These are phyloP conservation scores for Talaromyces adpressus DNA, from an alignment of 495 filamentous ascomycete species.

Conservation along the genomic window DNA sequence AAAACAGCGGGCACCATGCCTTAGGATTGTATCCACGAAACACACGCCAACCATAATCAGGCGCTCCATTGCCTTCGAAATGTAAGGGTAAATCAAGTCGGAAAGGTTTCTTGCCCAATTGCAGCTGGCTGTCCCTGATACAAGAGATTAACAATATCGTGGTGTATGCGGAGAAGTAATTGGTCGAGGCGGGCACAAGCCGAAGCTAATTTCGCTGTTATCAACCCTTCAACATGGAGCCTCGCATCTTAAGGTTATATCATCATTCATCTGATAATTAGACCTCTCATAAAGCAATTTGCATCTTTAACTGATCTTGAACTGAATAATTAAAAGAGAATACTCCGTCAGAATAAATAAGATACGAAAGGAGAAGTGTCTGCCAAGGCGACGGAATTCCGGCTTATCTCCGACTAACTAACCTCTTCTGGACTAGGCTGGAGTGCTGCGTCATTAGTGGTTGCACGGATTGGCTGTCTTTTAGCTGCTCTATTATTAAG, in stretches of 20 bases:
- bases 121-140: background rate
- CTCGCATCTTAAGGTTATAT: background rate
- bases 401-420: background rate
- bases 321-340: no score
- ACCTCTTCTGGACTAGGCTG: background rate
- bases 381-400: background rate
- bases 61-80: conserved; percentile 19
- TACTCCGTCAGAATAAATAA: no score
- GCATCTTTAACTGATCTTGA: no score
- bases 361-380: background rate
- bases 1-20: conserved; percentile 23
- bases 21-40: conserved; percentile 62
- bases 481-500: background rate
- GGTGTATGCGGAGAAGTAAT: background rate
- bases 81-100: background rate
- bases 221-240: background rate
- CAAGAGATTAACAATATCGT: background rate
- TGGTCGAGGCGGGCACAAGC: background rate
- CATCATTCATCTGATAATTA: background rate
- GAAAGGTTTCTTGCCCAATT: no score
- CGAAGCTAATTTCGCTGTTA: background rate
- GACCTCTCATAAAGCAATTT: no score
- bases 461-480: background rate
- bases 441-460: background rate
- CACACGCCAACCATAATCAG: conserved; percentile 58